Base-by-base conservation (phyloP, 2,329 filamentous ascomycete species). In the Hypoxylon sp. region DNA sequence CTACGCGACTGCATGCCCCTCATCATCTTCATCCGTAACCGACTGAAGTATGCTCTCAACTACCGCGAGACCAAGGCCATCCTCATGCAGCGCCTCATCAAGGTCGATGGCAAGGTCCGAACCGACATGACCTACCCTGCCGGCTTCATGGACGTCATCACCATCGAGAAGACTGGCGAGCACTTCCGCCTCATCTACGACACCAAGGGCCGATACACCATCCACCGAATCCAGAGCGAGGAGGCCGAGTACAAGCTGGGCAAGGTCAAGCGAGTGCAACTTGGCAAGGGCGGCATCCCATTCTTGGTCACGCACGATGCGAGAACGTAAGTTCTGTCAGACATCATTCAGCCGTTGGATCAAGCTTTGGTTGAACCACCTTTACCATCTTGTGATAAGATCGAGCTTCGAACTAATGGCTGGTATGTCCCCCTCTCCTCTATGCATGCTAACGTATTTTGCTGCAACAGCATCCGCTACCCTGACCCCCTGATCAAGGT, bases 231-330 rank as follows among this genome's bases (percentile, higher is more conserved):
- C 87, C 95, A 96, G 84, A 86, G 90, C 77, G 96, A 98, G 88
- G 96, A 99, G 92, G 94, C 95, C 78, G 91, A 96, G 88, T 99
- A 97, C 93, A 99, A 99, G 92, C 89, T 99, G 79, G 94, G 94
- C 89, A 99, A 98, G 90, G 96, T 99, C 88, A 97, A 97, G 93
- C 92, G 95, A 80, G 96, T 99, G 72, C 96, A 99, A 89, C 90
- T 99, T 79, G 96, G 96, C 88, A 95, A 94, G 86, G 96, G 96
- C 86, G 96, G 94, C 88, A 97, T 99, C 91, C 96, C 96, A 96
- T 99, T 97, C 94, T 97, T 98, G 94, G 96, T 99, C 93, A 99
- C 96, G 94, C 96, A 99, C 93, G 96, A 99, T 96, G 96, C 96
- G 87, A 92, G 96, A 94, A 99, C 96, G 95, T 99, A 88, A 97